Percentiles rank a stretch among this genome's conserved stretches.
phyloP scores from a whole-genome alignment of 495 filamentous ascomycete species.

The Thermothielavioides terrestris region DNA sequence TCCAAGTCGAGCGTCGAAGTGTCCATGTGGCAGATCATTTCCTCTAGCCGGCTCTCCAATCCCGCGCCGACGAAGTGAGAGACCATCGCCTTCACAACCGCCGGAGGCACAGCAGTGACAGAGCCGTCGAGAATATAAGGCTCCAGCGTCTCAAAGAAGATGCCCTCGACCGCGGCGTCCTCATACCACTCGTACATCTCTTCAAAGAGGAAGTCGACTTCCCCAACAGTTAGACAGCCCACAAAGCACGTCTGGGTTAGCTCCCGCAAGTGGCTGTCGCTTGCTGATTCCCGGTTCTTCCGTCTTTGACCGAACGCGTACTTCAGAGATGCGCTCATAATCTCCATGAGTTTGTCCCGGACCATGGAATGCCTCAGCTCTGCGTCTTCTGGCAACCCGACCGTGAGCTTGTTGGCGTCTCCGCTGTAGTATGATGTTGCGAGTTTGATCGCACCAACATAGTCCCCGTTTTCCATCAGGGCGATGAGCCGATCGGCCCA shows the following conservation, averaged over 20 bases:
- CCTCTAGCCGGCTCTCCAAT: constrained; percentile 70
- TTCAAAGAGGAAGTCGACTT: constrained; percentile 79
- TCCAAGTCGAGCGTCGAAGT: constrained; percentile 89
- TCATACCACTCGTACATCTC: constrained; percentile 86
- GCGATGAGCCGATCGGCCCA: constrained; percentile 98
- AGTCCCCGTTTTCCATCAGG: constrained; percentile 90
- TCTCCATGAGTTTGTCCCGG: constrained; percentile 79
- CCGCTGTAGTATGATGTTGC: constrained; percentile 90
- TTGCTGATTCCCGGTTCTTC: constrained; percentile 43
- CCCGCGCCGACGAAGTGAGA: constrained; percentile 66
- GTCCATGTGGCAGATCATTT: constrained; percentile 88
- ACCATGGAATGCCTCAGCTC: constrained; percentile 69
- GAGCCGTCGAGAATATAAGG: constrained; percentile 72
- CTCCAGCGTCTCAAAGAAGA: constrained; percentile 83
- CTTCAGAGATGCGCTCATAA: constrained; percentile 86
- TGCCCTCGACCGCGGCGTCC: constrained; percentile 57
- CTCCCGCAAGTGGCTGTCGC: constrained; percentile 58
- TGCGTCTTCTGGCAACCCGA: constrained; percentile 86
- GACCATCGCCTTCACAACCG: constrained; percentile 78
- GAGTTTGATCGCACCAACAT: constrained; percentile 79
- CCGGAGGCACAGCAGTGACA: constrained; percentile 68
- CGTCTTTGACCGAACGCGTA: constrained; percentile 66
- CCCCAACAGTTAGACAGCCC: constrained; percentile 66
- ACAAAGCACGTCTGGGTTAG: constrained; percentile 76
- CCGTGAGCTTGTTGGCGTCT: constrained; percentile 78